Evolutionary conservation across 106 monocot species (phyloP).

Genomic region (Alisma plantagoaquatica): DNA sequence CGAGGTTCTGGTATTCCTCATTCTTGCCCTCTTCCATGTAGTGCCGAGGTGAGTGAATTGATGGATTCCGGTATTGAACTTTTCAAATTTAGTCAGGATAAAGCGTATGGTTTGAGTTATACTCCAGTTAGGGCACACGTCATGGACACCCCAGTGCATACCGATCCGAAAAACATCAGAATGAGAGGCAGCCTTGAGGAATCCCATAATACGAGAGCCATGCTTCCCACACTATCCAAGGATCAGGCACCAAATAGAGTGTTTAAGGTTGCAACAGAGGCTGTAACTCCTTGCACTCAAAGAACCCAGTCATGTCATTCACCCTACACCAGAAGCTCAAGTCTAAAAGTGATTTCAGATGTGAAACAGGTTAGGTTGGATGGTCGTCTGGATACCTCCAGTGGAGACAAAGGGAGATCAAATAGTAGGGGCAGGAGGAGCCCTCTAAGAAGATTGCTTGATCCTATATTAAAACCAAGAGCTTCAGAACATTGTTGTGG

Average conservation of each 20-base stretch:
- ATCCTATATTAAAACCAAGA: conserved; percentile 60
- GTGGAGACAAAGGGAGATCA: conserved; percentile 21
- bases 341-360: conserved; percentile 26
- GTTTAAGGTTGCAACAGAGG: conserved; percentile 3
- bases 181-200: not conserved
- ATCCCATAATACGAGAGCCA: too few species aligned
- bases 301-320: conserved; percentile 11
- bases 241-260: not conserved
- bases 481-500: conserved; percentile 4
- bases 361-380: not conserved
- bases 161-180: not conserved
- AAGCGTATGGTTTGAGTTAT: too few species aligned
- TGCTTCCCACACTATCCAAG: not conserved
- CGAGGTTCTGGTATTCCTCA: conserved; percentile 12
- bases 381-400: conserved; percentile 10
- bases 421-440: conserved; percentile 28
- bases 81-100: too few species aligned
- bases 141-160: not conserved
- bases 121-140: not conserved
- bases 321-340: conserved; percentile 25
- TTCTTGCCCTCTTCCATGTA: conserved; percentile 38
- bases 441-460: conserved; percentile 61
- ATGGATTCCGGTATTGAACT: not conserved
- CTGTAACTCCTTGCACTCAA: not conserved
- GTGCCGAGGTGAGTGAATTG: not conserved